Evolutionary conservation across 2,329 filamentous ascomycete species (phyloP).

Genomic region (Aspergillus eucalypticola): DNA sequence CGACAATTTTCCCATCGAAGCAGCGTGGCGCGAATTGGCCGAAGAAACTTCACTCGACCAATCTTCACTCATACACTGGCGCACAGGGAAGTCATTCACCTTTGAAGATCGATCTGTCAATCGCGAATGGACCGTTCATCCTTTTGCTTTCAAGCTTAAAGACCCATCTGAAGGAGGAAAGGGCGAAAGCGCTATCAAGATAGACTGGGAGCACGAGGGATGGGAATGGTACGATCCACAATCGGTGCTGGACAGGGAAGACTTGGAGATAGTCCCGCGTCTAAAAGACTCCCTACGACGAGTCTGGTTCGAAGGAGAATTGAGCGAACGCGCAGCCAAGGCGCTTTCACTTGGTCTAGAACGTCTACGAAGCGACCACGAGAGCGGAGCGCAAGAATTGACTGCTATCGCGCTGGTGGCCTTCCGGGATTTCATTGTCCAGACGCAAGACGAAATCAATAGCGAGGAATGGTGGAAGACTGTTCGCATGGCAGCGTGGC

Average conservation of each 20-base stretch:
- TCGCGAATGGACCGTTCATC: conserved; percentile 63
- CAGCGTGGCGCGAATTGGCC: conserved; percentile 63
- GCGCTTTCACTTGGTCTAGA: conserved; percentile 52
- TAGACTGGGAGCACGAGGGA: conserved; percentile 64
- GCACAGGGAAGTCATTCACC: conserved; percentile 60
- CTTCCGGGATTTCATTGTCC: conserved; percentile 49
- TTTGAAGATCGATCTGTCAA: conserved; percentile 57
- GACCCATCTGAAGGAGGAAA: conserved; percentile 28
- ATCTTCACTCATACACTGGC: conserved; percentile 52
- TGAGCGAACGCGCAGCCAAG: conserved; percentile 49
- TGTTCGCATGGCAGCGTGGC: conserved; percentile 60
- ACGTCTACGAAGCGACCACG: conserved; percentile 56
- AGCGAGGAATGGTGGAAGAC: conserved; percentile 56
- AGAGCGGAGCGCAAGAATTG: conserved; percentile 61
- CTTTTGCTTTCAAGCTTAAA: conserved; percentile 58
- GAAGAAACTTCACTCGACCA: conserved; percentile 62
- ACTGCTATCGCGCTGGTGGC: conserved; percentile 55
- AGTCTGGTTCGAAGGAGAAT: conserved; percentile 60
- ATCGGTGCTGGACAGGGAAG: conserved; percentile 49
- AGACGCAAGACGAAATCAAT: conserved; percentile 22
- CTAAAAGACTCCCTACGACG: conserved; percentile 59
- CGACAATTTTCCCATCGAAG: conserved; percentile 55
- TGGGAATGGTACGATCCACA: conserved; percentile 61
- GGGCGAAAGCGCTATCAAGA: conserved; percentile 51
- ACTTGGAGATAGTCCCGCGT: conserved; percentile 57